Base-by-base conservation (phyloP, 164 flowering plant species). In the Magnolia officinalis region DNA sequence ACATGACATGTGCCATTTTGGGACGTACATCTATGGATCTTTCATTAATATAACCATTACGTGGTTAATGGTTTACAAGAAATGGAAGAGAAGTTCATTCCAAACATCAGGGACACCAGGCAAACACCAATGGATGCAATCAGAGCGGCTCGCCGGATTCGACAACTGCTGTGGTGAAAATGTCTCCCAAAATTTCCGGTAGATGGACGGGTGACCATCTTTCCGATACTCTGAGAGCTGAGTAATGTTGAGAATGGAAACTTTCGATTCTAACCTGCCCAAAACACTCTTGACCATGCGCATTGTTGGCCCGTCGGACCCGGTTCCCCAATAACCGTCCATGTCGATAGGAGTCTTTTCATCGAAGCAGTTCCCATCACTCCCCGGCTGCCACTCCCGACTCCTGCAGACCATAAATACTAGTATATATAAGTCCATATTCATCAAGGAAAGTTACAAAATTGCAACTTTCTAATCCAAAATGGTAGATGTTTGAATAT, bases 81-180 rank as follows among this genome's bases (percentile, higher is more conserved):
- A 29, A 59, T 75, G 69, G 49, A 75, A 75, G 59, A 96, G 77
- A 5, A 96, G 78, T 79, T 93, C 90, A 82, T 96, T 96, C 99
- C 99, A 96, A 1, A 89, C 92, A 88, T 94, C 99, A 50, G 93
- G 95, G 1, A 96, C 97, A 5, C 99, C 98, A 0, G 99, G 99
- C 82, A 93, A 83, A 84, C 98, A 96, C 99, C 99, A 96, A 76
- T 96, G 99, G 71, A 92, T 91, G 85, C 99, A 96, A 78, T 96
- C 99, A 18, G 99, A 88, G 83, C 88, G 92, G 73, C 86, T 82
- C 13, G 83, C 71, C 10, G 99, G 99, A 71, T 92, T 91, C 4
- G 90, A 74, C 77, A 89, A 73, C 70, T 91, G 97, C 73, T 90
- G 79, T 0, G 90, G 89, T 29, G 85, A 87, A 31, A 92, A 74